Conservation (phyloP, 805 yeast genomes). For the Ogataea salicorniae region DNA sequence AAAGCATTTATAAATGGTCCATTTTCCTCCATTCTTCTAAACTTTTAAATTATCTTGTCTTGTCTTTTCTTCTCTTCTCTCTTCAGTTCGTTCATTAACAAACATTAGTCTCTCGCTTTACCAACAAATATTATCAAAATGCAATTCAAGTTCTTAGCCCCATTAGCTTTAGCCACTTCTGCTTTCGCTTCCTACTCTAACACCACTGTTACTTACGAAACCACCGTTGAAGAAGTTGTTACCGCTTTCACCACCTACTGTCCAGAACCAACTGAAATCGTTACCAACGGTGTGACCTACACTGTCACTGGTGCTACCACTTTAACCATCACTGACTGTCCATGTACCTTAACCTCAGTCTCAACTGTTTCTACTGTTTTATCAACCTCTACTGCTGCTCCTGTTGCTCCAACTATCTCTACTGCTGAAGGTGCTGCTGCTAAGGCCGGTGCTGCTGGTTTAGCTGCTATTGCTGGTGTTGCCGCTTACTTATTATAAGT, state of each 20-base stretch:
- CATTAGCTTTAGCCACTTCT: conserved; percentile 33
- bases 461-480: conserved; percentile 34
- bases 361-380: conserved; percentile 22
- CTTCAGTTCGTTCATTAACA: conserved; percentile 1
- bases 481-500: conserved; percentile 37
- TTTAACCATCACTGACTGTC: conserved; percentile 80
- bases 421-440: conserved; percentile 30
- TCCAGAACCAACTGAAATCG: conserved; percentile 65
- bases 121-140: conserved; percentile 18
- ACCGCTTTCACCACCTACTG: conserved; percentile 78
- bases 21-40: neutral
- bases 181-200: conserved; percentile 43
- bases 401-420: conserved; percentile 19
- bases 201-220: conserved; percentile 41
- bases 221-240: conserved; percentile 48
- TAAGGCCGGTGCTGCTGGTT: conserved; percentile 35
- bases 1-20: neutral
- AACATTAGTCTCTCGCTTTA: conserved; percentile 29
- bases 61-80: neutral
- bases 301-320: conserved; percentile 77
- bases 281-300: conserved; percentile 63
- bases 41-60: neutral
- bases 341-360: conserved; percentile 54
- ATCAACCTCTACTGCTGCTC: conserved; percentile 13
- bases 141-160: conserved; percentile 32